These are phyloP conservation scores for Eucalyptus cloeziana DNA, from an alignment of 345 rosid species.

Conservation along the genomic window DNA sequence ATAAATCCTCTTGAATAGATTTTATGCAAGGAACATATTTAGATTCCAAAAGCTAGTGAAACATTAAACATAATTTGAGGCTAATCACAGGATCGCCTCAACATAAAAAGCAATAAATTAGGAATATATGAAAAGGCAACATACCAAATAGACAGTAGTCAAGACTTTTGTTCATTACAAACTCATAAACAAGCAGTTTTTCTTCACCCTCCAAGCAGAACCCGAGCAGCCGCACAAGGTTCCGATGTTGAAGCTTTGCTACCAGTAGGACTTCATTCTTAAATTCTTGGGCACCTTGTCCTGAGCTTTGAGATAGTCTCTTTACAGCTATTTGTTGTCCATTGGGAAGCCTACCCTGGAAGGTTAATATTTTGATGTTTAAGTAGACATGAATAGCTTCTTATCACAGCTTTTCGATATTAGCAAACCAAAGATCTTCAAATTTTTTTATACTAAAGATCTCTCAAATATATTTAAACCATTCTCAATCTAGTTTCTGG, in stretches of 20 bases:
- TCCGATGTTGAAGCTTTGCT: conserved; percentile 36
- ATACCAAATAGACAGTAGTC: conserved; percentile 14
- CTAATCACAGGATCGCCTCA: too few relatives aligned
- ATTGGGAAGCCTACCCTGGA: neutral
- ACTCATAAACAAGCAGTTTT: conserved; percentile 40
- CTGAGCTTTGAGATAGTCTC: neutral
- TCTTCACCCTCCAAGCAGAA: conserved; percentile 34
- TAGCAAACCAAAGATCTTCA: neutral
- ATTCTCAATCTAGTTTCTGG: conserved; percentile 21
- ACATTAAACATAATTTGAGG: neutral
- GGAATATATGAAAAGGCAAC: neutral
- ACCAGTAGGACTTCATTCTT: conserved; percentile 33
- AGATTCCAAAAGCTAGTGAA: neutral
- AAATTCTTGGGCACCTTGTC: neutral
- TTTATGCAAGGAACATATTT: neutral
- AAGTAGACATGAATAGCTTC: neutral
- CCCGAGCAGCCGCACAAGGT: conserved; percentile 29
- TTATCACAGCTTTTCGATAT: neutral
- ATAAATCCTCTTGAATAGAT: rapidly evolving
- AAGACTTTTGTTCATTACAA: conserved; percentile 30
- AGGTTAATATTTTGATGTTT: rapidly evolving
- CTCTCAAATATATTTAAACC: neutral
- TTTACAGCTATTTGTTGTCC: neutral
- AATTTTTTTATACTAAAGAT: rapidly evolving
- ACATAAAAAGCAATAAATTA: neutral